These are phyloP conservation scores for Colletotrichum sansevieriae DNA, from an alignment of 2,329 filamentous ascomycete species.

Conservation along the genomic window DNA sequence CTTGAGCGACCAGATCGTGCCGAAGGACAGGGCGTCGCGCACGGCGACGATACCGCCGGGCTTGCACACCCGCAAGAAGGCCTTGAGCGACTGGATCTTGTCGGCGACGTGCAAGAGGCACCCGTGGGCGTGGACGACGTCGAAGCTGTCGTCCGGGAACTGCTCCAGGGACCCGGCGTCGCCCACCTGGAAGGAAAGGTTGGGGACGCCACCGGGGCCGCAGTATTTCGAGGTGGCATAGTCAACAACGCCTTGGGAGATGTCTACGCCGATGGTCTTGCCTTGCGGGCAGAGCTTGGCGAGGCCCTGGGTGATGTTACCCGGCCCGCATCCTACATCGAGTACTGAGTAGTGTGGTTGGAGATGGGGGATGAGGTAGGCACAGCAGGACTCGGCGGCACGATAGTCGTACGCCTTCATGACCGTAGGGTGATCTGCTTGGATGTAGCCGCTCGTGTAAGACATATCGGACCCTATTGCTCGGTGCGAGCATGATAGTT, in stretches of 20 bases:
- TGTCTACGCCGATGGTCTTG: slow-evolving; percentile 53
- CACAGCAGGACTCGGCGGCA: slow-evolving; percentile 48
- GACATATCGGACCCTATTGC: background rate
- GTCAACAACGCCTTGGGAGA: slow-evolving; percentile 18
- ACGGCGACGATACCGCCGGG: slow-evolving; percentile 49
- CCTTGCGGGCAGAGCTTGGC: slow-evolving; percentile 55
- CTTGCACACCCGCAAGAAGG: slow-evolving; percentile 59
- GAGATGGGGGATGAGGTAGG: slow-evolving; percentile 58
- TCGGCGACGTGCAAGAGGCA: slow-evolving; percentile 57
- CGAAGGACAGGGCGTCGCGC: slow-evolving; percentile 4
- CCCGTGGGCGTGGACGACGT: slow-evolving; percentile 59
- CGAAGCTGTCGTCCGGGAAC: slow-evolving; percentile 55
- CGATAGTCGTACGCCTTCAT: slow-evolving; percentile 56
- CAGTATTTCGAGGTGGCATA: background rate
- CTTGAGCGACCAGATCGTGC: slow-evolving; percentile 1
- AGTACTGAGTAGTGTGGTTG: slow-evolving; percentile 55
- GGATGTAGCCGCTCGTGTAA: slow-evolving; percentile 47
- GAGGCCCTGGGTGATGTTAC: slow-evolving; percentile 61
- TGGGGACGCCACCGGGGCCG: slow-evolving; percentile 23
- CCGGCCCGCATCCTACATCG: slow-evolving; percentile 63
- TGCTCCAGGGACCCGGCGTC: slow-evolving; percentile 53
- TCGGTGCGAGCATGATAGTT: background rate
- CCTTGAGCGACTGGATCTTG: slow-evolving; percentile 51
- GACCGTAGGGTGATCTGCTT: slow-evolving; percentile 55
- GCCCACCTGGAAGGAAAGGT: slow-evolving; percentile 49